Percentiles rank a stretch among this genome's conserved stretches.
phyloP scores from a whole-genome alignment of 2,329 filamentous ascomycete genomes.

The Cephalotrichum gorgonifer region DNA sequence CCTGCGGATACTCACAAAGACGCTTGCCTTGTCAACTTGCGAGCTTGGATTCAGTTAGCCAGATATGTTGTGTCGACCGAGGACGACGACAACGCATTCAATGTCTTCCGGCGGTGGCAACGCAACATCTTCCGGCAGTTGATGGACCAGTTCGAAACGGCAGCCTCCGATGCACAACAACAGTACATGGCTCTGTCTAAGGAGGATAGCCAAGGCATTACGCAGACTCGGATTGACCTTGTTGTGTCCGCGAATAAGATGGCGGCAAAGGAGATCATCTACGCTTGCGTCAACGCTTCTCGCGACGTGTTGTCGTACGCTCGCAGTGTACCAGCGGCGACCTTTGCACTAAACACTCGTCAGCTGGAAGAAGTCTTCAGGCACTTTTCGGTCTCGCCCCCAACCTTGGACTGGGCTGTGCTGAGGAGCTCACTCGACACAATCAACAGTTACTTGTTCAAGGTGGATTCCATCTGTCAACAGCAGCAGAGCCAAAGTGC shows the following conservation, averaged over 20 bases:
- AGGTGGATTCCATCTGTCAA: not conserved
- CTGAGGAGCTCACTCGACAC: conserved; percentile 33
- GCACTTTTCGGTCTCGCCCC: conserved; percentile 30
- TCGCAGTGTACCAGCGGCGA: conserved; percentile 32
- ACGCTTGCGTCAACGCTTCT: conserved; percentile 36
- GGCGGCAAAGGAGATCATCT: conserved; percentile 41
- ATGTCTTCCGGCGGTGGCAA: conserved; percentile 36
- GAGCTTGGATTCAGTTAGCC: conserved; percentile 52
- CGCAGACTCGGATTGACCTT: conserved; percentile 32
- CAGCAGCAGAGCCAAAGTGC: not conserved
- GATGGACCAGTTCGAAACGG: conserved; percentile 45
- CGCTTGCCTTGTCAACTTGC: conserved; percentile 53
- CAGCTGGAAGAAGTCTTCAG: conserved; percentile 42
- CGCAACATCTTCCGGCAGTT: conserved; percentile 46
- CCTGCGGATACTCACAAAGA: conserved; percentile 55
- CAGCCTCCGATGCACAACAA: conserved; percentile 43
- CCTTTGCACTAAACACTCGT: conserved; percentile 36
- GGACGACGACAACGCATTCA: conserved; percentile 32
- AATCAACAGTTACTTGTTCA: conserved; percentile 16
- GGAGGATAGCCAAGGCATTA: conserved; percentile 30
- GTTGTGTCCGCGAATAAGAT: conserved; percentile 42
- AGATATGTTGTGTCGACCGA: conserved; percentile 43
- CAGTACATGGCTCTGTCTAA: conserved; percentile 40
- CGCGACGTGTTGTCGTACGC: conserved; percentile 39
- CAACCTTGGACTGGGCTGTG: conserved; percentile 37